Base-by-base conservation (phyloP, 805 yeast species). In the Sugiyamaella floridensis region DNA sequence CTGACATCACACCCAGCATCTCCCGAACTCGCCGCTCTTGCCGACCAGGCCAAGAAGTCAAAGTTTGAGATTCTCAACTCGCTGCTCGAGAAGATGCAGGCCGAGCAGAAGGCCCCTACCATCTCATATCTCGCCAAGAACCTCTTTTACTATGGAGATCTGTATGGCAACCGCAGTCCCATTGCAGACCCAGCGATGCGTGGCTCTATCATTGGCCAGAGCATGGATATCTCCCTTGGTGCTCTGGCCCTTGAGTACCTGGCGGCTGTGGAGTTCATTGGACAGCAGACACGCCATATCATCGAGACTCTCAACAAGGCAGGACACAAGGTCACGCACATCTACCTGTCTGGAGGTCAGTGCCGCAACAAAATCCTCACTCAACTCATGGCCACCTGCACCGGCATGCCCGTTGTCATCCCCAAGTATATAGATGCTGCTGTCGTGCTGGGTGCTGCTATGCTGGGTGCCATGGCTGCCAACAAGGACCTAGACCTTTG, bases 101-200 rank as follows among this genome's bases (percentile, higher is more conserved):
- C 71, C 34, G 80, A 78, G 48, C 76, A 73, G 42, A 76, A 76
- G 20, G 78, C 79, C 37, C 77, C 93, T 52, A 81, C 95, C 0
- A 86, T 89, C 41, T 89, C 86, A 15, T 75, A 88, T 11, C 74
- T 93, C 60, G 95, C 93, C 22, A 86, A 81, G 64, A 86, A 90
- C 68, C 70, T 87, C 62, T 93, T 89, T 70, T 89, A 88, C 71
- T 93, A 93, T 69, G 99, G 98, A 57, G 99, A 93, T 70, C 83
- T 85, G 69, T 95, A 90, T 68, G 99, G 99, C 43, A 93, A 93
- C 72, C 77, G 99, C 67, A 87, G 96, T 1, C 99, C 99, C n/a
- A 83, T 93, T 60, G 97, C 98, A 11, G 97, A 93, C 64, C 89
- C 96, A 9, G 72, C 76, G 53, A 93, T 93, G 99, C 79, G 86